Percentiles rank a stretch among this genome's conserved stretches.
Evolutionary conservation across 108 stramenopile species (phyloP).

Genomic region (Skeletonema marinoi): DNA sequence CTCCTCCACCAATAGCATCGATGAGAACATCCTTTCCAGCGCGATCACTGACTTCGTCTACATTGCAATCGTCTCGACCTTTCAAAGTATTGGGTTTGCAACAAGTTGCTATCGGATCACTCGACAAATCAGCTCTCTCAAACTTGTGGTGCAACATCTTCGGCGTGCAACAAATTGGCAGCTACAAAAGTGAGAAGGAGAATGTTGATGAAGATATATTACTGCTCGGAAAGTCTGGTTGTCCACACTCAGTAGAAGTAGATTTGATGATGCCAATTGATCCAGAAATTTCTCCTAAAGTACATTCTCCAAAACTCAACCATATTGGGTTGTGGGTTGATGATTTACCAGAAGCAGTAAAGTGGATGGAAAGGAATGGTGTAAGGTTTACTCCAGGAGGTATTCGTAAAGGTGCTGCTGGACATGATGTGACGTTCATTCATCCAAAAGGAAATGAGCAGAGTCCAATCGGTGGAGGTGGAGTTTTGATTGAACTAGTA

Average conservation of each 20-base stretch:
- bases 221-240: slow-evolving; percentile 62
- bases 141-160: slow-evolving; percentile 86
- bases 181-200: slow-evolving; percentile 79
- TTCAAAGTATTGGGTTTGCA: slow-evolving; percentile 94
- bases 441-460: slow-evolving; percentile 96
- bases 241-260: slow-evolving; percentile 86
- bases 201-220: slow-evolving; percentile 98
- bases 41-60: background rate
- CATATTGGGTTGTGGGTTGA: slow-evolving; percentile 99
- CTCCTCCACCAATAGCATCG: background rate
- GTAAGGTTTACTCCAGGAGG: slow-evolving; percentile 44
- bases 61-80: slow-evolving; percentile 41
- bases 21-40: background rate
- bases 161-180: slow-evolving; percentile 74
- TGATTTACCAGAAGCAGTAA: slow-evolving; percentile 81
- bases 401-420: slow-evolving; percentile 94
- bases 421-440: slow-evolving; percentile 95
- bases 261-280: slow-evolving; percentile 98
- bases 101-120: slow-evolving; percentile 93
- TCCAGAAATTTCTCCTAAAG: slow-evolving; percentile 77
- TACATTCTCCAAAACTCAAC: slow-evolving; percentile 95
- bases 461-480: slow-evolving; percentile 88
- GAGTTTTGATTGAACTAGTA: slow-evolving; percentile 96
- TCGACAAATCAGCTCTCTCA: slow-evolving; percentile 65
- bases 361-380: slow-evolving; percentile 84